These are phyloP conservation scores for Diaporthe aspalathi DNA, from an alignment of 2,329 filamentous ascomycete species.

Conservation along the genomic window DNA sequence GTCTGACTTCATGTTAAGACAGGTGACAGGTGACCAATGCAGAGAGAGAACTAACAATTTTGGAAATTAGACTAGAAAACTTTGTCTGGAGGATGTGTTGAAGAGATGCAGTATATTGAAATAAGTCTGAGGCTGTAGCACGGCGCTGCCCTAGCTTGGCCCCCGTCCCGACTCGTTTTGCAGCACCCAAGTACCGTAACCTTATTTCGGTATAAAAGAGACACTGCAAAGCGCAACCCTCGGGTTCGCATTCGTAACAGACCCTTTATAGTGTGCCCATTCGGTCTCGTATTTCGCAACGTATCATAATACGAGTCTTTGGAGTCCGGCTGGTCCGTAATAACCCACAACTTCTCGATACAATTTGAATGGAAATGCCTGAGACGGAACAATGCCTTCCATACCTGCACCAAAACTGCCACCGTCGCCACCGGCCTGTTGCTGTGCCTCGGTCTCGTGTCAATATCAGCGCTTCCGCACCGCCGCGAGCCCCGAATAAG, in stretches of 20 bases:
- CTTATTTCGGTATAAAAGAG: neutral
- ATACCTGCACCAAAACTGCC: neutral
- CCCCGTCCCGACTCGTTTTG: neutral
- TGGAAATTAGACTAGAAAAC: neutral
- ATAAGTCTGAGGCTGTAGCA: neutral
- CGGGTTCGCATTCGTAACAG: neutral
- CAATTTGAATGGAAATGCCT: neutral
- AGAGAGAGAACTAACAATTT: neutral
- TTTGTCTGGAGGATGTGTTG: neutral
- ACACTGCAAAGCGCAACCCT: neutral
- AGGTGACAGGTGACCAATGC: neutral
- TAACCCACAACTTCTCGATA: neutral
- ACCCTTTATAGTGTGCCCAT: neutral
- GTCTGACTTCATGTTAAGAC: neutral
- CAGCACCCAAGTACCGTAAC: neutral
- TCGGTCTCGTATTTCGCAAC: conserved; percentile 10
- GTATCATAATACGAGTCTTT: neutral
- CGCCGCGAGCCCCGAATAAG: neutral
- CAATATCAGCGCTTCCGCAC: neutral
- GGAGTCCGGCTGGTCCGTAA: neutral
- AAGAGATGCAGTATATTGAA: neutral
- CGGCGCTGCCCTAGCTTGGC: neutral
- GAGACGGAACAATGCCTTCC: neutral
- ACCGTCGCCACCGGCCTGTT: neutral
- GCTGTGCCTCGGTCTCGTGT: neutral